A percentile compares a stretch with the other conserved stretches of the same genome.
phyloP scores from a whole-genome alignment of 495 filamentous ascomycete species.

The Penicillium tannophilum region DNA sequence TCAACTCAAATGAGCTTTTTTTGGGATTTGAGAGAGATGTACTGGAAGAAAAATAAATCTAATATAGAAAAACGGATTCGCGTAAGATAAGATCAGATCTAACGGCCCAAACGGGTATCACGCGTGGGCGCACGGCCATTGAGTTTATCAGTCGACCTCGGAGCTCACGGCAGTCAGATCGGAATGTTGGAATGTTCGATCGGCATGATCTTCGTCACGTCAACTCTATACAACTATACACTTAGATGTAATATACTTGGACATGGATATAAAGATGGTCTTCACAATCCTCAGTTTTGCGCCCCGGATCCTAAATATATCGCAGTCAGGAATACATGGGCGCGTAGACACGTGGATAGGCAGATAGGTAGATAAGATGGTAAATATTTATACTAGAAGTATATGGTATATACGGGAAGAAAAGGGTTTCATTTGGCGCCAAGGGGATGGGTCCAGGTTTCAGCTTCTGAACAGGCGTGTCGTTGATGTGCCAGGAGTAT shows the following conservation, averaged over 20 bases:
- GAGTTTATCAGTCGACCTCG: constrained; percentile 23
- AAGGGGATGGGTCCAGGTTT: not conserved
- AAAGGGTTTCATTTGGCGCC: not conserved
- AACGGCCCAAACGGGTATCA: constrained; percentile 12
- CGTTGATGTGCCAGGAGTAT: not conserved
- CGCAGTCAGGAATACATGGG: not conserved
- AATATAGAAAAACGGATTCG: not conserved
- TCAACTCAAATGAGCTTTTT: not conserved
- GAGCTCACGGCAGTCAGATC: constrained; percentile 22
- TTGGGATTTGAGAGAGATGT: not conserved
- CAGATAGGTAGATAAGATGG: not conserved
- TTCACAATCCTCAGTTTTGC: too few species aligned
- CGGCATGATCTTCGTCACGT: constrained; percentile 25
- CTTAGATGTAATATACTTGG: too few species aligned
- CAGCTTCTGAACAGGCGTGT: not conserved
- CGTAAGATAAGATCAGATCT: constrained; percentile 32
- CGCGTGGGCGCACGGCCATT: constrained; percentile 29
- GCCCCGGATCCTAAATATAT: not conserved
- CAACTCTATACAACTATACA: constrained; percentile 7
- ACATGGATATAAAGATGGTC: too few species aligned
- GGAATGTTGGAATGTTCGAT: constrained; percentile 30
- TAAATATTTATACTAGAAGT: not conserved
- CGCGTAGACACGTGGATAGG: not conserved
- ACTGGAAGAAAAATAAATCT: not conserved
- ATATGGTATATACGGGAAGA: not conserved